Evolutionary conservation across 495 filamentous ascomycete species (phyloP).

Genomic region (Hypoxylon cercidicola): DNA sequence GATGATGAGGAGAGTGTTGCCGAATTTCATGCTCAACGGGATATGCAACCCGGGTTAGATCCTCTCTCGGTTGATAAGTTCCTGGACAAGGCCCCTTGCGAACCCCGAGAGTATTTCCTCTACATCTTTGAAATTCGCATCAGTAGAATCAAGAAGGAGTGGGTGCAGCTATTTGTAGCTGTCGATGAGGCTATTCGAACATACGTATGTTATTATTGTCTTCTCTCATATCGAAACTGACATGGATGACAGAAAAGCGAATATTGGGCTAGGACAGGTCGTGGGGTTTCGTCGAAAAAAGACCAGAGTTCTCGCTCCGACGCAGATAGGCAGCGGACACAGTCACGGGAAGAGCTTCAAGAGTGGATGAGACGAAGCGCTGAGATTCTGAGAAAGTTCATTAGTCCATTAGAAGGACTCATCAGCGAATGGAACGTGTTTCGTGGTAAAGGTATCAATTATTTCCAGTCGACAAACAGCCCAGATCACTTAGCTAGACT

Average conservation of each 20-base stretch:
- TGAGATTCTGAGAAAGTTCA: slow-evolving; percentile 10
- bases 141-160: slow-evolving; percentile 4
- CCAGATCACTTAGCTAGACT: not conserved
- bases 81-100: not conserved
- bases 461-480: slow-evolving; percentile 1
- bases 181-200: slow-evolving; percentile 3
- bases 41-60: not conserved
- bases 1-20: slow-evolving; percentile 3
- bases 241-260: not conserved
- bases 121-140: not conserved
- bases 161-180: not conserved
- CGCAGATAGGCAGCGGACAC: slow-evolving; percentile 1
- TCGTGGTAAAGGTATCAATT: slow-evolving; percentile 6
- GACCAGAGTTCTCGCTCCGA: not conserved
- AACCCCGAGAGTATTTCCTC: slow-evolving; percentile 19
- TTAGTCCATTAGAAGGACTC: not conserved
- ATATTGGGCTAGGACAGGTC: not conserved
- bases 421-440: slow-evolving; percentile 12
- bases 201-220: slow-evolving; percentile 7
- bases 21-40: slow-evolving; percentile 1
- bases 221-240: not conserved
- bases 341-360: slow-evolving; percentile 9
- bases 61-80: slow-evolving; percentile 15
- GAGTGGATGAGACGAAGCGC: slow-evolving; percentile 14
- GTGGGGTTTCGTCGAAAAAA: not conserved